A percentile compares a stretch with the other conserved stretches of the same genome.
phyloP scores from a whole-genome alignment of 1,284 basidiomycete species.

The Leccinum fallax region DNA sequence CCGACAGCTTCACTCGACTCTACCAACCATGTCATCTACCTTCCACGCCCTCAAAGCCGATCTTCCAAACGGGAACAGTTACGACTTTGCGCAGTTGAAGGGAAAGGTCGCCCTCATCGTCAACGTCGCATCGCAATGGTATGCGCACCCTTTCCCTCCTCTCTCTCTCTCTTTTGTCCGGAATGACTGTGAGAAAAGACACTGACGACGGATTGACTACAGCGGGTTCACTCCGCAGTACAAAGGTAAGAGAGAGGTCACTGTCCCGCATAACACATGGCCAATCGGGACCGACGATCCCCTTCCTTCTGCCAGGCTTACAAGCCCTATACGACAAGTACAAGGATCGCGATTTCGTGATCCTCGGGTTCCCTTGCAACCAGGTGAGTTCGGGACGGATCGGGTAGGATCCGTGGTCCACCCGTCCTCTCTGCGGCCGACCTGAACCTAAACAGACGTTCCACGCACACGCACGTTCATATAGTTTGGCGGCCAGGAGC shows the following conservation, averaged over 20 bases:
- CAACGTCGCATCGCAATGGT: constrained; percentile 77
- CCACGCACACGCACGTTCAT: neutral
- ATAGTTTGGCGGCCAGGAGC: constrained; percentile 79
- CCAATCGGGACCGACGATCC: neutral
- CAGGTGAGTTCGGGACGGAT: constrained; percentile 56
- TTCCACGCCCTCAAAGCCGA: constrained; percentile 71
- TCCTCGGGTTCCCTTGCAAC: constrained; percentile 92
- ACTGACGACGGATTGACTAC: constrained; percentile 6
- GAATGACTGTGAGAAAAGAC: neutral
- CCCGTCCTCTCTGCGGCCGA: neutral
- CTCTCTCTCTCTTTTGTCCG: neutral
- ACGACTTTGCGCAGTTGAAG: constrained; percentile 66
- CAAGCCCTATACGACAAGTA: constrained; percentile 86
- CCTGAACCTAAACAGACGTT: neutral
- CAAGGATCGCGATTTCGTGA: constrained; percentile 72
- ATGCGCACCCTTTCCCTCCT: constrained; percentile 21
- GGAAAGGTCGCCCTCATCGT: constrained; percentile 78
- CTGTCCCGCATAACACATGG: neutral
- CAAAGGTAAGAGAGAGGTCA: constrained; percentile 49
- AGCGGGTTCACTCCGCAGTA: constrained; percentile 92
- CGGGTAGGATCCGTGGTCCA: neutral
- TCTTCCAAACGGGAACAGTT: constrained; percentile 53
- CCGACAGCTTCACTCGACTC: constrained; percentile 16
- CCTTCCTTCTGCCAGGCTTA: constrained; percentile 50
- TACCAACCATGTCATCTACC: constrained; percentile 28